A percentile compares a stretch with the other conserved stretches of the same genome.
phyloP scores from a whole-genome alignment of 2,329 filamentous ascomycete species.

The Colletotrichum chrysophilum region DNA sequence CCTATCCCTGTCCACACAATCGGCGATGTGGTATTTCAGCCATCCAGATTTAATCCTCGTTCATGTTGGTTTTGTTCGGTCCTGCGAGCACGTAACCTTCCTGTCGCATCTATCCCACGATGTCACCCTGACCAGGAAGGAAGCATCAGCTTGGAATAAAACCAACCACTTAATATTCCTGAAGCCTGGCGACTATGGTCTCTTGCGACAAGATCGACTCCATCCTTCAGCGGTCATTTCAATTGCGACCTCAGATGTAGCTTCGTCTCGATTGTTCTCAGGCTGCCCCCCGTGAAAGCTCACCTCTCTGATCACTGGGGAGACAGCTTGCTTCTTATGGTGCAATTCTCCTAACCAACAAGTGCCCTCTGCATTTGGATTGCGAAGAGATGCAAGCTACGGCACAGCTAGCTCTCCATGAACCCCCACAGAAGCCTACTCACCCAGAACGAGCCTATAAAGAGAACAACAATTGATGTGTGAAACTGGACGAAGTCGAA shows the following conservation, averaged over 20 bases:
- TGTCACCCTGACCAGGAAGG: not conserved
- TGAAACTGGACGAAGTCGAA: rapidly evolving
- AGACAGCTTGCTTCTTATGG: rapidly evolving
- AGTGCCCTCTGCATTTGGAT: rapidly evolving
- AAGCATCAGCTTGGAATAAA: not conserved
- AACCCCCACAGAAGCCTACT: too few relatives aligned
- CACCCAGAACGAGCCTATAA: rapidly evolving
- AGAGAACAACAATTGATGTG: rapidly evolving
- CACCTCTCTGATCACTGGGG: not conserved
- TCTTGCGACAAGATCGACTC: rapidly evolving
- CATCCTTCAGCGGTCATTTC: not conserved
- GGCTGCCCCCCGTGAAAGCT: rapidly evolving
- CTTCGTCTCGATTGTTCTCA: rapidly evolving
- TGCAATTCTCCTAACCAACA: too few relatives aligned
- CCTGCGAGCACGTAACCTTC: not conserved
- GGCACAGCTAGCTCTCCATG: not conserved
- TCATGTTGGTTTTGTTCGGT: not conserved
- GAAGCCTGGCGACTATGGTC: not conserved
- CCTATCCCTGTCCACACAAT: not conserved
- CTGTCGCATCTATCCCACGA: not conserved
- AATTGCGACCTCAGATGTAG: rapidly evolving
- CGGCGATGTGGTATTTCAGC: not conserved
- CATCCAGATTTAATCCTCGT: not conserved
- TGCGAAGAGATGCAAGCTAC: not conserved
- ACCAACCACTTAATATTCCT: not conserved